Percentiles rank a stretch among this genome's conserved stretches.
Evolutionary conservation across 345 rosid species (phyloP).

Genomic region (Ceriops tagal): DNA sequence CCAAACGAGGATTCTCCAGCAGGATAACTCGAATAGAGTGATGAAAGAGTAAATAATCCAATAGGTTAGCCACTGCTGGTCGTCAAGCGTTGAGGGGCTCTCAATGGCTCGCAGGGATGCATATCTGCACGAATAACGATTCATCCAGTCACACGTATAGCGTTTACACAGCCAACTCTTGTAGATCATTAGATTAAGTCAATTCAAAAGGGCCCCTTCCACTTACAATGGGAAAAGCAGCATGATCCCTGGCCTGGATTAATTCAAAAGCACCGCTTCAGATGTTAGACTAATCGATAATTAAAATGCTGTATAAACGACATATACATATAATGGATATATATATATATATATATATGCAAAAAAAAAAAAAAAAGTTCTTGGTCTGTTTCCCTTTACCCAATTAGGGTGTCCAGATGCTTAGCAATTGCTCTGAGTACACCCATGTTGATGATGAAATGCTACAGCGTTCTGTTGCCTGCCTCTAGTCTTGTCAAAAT

Average conservation of each 20-base stretch:
- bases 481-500: neutral
- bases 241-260: neutral
- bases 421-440: constrained; percentile 45
- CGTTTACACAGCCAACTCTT: no score
- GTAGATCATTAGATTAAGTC: neutral
- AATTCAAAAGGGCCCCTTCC: neutral
- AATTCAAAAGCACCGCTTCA: no score
- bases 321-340: no score
- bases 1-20: constrained; percentile 68
- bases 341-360: no score
- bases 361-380: no score
- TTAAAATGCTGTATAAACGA: no score
- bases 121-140: constrained; percentile 35
- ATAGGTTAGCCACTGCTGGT: constrained; percentile 86
- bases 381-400: constrained; percentile 31
- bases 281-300: no score
- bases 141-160: no score
- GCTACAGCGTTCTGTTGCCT: no score
- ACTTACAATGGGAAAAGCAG: constrained; percentile 3
- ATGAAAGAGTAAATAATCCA: constrained; percentile 59
- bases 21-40: constrained; percentile 71
- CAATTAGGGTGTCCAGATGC: constrained; percentile 59
- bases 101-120: constrained; percentile 89
- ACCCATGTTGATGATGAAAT: constrained; percentile 42
- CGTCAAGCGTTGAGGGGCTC: constrained; percentile 75